Evolutionary conservation across 805 yeast species (phyloP).

Genomic region (Starmerella kuoi): DNA sequence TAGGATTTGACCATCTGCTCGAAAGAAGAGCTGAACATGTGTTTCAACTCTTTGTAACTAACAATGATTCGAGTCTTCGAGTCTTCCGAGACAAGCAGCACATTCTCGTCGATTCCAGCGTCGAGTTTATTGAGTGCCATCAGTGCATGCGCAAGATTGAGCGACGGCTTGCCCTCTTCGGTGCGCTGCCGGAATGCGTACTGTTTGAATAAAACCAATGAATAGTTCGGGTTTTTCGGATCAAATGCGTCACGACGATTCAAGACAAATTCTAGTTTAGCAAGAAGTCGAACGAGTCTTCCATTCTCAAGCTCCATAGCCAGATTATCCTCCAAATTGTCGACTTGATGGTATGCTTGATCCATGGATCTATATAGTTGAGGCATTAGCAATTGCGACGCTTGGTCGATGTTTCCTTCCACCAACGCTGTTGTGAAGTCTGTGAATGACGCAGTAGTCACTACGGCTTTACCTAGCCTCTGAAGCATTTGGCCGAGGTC

Average conservation of each 20-base stretch:
- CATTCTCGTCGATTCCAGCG: constrained; percentile 76
- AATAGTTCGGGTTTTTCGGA: constrained; percentile 64
- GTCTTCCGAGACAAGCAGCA: constrained; percentile 70
- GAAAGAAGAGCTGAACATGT: constrained; percentile 56
- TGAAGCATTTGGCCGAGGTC: constrained; percentile 49
- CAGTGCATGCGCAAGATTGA: constrained; percentile 74
- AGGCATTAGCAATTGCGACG: constrained; percentile 21
- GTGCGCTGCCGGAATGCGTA: constrained; percentile 77
- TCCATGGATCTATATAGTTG: constrained; percentile 22
- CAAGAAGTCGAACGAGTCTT: constrained; percentile 64
- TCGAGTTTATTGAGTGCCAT: constrained; percentile 76
- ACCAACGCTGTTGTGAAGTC: constrained; percentile 20
- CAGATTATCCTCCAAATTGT: constrained; percentile 32
- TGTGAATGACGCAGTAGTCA: constrained; percentile 19
- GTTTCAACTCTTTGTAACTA: constrained; percentile 67
- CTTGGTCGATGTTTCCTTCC: constrained; percentile 16
- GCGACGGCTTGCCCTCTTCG: constrained; percentile 59
- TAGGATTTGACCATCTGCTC: constrained; percentile 32
- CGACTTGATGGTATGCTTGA: constrained; percentile 21
- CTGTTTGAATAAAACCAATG: constrained; percentile 64
- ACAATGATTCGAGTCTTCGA: constrained; percentile 76
- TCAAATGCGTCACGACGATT: constrained; percentile 58
- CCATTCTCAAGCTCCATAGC: constrained; percentile 76
- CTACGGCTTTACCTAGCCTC: constrained; percentile 35
- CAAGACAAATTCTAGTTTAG: constrained; percentile 67